Evolutionary conservation across 495 filamentous ascomycete species (phyloP).

Genomic region (Lophium mytilinum): DNA sequence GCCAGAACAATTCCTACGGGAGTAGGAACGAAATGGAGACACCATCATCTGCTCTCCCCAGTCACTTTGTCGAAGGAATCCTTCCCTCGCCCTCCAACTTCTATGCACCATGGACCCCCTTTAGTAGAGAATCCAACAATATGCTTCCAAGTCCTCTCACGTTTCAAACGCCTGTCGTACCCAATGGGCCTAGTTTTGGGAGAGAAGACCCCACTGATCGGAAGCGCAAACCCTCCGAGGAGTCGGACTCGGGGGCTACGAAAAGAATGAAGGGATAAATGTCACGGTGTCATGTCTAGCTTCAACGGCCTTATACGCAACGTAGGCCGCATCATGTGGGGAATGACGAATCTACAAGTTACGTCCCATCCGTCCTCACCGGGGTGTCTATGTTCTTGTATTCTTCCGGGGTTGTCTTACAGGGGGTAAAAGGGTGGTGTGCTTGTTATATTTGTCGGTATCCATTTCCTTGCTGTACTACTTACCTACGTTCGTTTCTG

Average conservation of each 20-base stretch:
- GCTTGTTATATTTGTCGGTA: not conserved
- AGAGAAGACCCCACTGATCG: constrained; percentile 33
- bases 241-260: constrained; percentile 13
- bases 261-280: constrained; percentile 16
- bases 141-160: constrained; percentile 86
- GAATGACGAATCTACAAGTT: not conserved
- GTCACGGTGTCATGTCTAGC: not conserved
- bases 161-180: constrained; percentile 78
- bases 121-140: constrained; percentile 53
- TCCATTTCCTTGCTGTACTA: not conserved
- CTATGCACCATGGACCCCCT: constrained; percentile 82
- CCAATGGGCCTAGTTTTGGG: constrained; percentile 40
- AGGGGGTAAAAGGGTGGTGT: not conserved
- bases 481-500: not conserved
- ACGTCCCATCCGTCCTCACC: too few relatives aligned
- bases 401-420: too few relatives aligned
- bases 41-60: constrained; percentile 93
- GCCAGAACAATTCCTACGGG: constrained; percentile 45
- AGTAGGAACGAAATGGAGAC: constrained; percentile 78
- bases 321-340: not conserved
- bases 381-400: too few relatives aligned
- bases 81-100: constrained; percentile 84
- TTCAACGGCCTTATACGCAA: not conserved
- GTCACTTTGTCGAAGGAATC: constrained; percentile 78
- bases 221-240: constrained; percentile 35